Percentiles rank a stretch among this genome's conserved stretches.
Evolutionary conservation across 179 eudicot species (phyloP).

Genomic region (Vitellaria paradoxa): DNA sequence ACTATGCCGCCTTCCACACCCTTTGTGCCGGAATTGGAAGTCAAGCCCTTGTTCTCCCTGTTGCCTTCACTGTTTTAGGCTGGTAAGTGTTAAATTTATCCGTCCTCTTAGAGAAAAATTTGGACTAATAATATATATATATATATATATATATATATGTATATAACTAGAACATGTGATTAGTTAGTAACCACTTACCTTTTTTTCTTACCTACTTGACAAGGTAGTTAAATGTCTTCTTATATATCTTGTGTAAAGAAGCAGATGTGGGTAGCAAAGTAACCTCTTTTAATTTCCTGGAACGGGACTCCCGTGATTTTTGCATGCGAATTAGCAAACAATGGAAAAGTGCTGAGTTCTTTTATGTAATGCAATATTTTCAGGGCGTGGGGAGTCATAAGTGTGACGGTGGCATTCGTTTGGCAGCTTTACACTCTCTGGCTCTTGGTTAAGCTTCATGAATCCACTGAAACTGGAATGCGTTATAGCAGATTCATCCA

Average conservation of each 20-base stretch:
- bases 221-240: no score
- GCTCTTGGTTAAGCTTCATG: conserved; percentile 60
- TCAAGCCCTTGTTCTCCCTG: conserved; percentile 75
- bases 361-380: neutral
- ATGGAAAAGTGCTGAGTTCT: no score
- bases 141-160: no score
- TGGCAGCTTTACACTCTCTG: conserved; percentile 79
- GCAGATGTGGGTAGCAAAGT: no score
- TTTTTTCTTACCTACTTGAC: no score
- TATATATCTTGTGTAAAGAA: no score
- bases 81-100: neutral
- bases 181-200: no score
- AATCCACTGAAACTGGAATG: conserved; percentile 39
- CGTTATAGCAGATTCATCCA: conserved; percentile 67
- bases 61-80: conserved; percentile 30
- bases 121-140: neutral
- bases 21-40: conserved; percentile 71
- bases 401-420: conserved; percentile 38
- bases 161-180: no score
- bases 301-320: no score
- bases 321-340: no score
- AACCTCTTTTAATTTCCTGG: no score
- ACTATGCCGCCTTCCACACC: conserved; percentile 70
- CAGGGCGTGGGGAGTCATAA: conserved; percentile 68
- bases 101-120: neutral